Evolutionary conservation across 345 rosid species (phyloP), one percentile per base, ranked within the genome.

Genomic region (Citrus reticulata): DNA sequence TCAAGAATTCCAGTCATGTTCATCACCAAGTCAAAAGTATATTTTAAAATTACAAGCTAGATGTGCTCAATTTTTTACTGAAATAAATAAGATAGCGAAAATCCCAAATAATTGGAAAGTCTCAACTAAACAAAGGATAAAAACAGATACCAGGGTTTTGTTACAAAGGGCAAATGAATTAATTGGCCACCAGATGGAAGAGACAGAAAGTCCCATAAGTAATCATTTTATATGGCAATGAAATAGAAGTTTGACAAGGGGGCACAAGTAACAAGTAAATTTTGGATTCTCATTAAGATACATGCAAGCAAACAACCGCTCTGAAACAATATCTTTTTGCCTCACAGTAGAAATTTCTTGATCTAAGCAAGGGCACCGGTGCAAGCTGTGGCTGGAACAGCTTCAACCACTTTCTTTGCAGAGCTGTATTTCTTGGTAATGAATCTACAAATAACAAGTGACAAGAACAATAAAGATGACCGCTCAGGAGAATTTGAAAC

Each of bases 371-470:
- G 54, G 81, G 92, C 88, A 24, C 89, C 90, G 0, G 97, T 88
- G 70, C 93, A 89, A 62, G 93, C 93, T 64, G 93, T 89, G 81
- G 92, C 93, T 63, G 96, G 96, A 81, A 86, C 82, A 72, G 88
- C 87, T 78, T 91, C 97, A 6, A 88, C 80, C 78, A 84, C 85
- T 71, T 85, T 83, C 89, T 84, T 94, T 22, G 85, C 86, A 70
- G 84, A 81, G 82, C 96, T 89, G 87, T 87, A 91, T 75, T 91
- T 93, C 91, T 89, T 91, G 82, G 98, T 91, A 82, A 93, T 87
- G 81, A 94, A 94, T 89, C 98, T 94, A 84, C 81, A 78, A 80
- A 72, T 27, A 39, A 6, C 37, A 78, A 78, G 11, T 6, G 22
- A 9, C 5, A 73, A 35, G 24, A 60, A 55, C 20, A 19, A 42